A percentile compares a stretch with the other conserved stretches of the same genome.
Evolutionary conservation across 1,284 basidiomycete species (phyloP).

Genomic region (Gymnopus androsaceus): DNA sequence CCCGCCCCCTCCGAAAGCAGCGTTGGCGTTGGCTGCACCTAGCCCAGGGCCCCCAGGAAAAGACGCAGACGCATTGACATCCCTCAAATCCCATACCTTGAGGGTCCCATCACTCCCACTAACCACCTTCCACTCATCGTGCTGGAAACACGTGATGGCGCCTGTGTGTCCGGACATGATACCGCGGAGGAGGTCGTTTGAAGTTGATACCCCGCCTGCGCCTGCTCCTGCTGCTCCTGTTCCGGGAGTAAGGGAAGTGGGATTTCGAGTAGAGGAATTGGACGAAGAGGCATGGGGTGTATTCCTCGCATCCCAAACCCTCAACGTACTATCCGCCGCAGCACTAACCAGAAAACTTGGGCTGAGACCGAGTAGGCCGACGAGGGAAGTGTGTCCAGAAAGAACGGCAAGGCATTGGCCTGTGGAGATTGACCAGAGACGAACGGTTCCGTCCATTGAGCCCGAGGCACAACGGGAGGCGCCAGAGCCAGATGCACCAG

Average conservation of each 20-base stretch:
- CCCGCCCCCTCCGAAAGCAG: not conserved
- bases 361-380: constrained; percentile 83
- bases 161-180: constrained; percentile 87
- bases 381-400: constrained; percentile 87
- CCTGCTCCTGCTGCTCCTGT: too few species aligned
- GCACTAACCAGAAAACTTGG: constrained; percentile 91
- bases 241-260: too few species aligned
- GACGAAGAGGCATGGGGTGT: too few species aligned
- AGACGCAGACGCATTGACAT: too few species aligned
- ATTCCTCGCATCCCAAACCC: constrained; percentile 90
- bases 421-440: constrained; percentile 85
- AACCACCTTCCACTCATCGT: constrained; percentile 94
- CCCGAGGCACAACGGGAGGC: too few species aligned
- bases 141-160: constrained; percentile 96
- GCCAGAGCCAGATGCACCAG: too few species aligned
- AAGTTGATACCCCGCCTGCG: too few species aligned
- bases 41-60: not conserved
- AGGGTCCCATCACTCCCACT: constrained; percentile 93
- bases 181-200: not conserved
- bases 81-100: constrained; percentile 89
- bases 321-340: constrained; percentile 89
- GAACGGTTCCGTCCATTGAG: constrained; percentile 95
- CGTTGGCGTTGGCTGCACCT: too few species aligned
- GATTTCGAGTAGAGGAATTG: too few species aligned
- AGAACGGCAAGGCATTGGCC: constrained; percentile 81